Base-by-base conservation (phyloP, 2,329 filamentous ascomycete species). In the Colletotrichum siamense region DNA sequence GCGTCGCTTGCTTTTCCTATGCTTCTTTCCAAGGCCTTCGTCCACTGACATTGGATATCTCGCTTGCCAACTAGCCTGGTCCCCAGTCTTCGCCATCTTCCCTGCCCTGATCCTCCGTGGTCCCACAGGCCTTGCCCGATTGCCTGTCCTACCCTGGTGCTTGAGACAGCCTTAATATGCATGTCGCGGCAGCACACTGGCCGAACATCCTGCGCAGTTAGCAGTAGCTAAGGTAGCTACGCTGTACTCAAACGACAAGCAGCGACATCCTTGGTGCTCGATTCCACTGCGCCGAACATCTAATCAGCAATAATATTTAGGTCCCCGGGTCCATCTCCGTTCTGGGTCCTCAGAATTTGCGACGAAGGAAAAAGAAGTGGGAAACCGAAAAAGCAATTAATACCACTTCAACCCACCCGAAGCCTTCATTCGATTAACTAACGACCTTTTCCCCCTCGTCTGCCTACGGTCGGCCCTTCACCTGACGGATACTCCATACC, bases 81-180 rank as follows among this genome's bases (percentile, higher is more conserved):
- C 73, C 64, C 70, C 70, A 73, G 73, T 73, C 73, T 73, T 73
- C 73, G 73, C 65, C 73, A 76, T 73, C 73, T 76, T 76, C 73
- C 73, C 70, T 76, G 73, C 70, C 73, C 70, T 76, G 70, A 76
- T 76, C 70, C 70, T 76, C 73, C 36, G 57, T 73, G 69, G 64
- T 65, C 59, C 73, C 73, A 76, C 73, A 73, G 70, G 57, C 73
- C 70, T 59, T 69, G 70, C 34, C 64, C 73, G 44, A 69, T 69
- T 69, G 73, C 73, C 59, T 76, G 70, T 65, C 61, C 73, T 59
- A 76, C 70, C 73, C 67, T 76, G 73, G 70, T 69, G 73, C 63
- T 69, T 76, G 69, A 73, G 71, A 73, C 73, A 76, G 70, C 73
- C 73, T 76, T 76, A 69, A 73, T 76, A 76, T 76, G 73, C 73